phyloP scores from a whole-genome alignment of 1,284 basidiomycete genomes.

The Moesziomyces antarcticus region DNA sequence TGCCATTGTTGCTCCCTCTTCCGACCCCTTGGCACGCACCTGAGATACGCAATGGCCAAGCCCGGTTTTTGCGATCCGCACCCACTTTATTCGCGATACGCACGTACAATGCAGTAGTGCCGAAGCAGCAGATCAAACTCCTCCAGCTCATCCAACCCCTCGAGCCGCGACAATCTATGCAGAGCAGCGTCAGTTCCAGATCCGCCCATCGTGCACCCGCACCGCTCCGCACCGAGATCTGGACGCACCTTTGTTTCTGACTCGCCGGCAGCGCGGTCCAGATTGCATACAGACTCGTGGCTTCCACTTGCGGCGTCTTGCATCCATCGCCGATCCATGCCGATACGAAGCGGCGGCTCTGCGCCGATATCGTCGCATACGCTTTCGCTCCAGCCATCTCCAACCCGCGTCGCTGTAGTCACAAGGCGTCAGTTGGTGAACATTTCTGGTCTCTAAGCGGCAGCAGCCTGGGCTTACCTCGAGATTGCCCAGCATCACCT shows the following conservation, averaged over 20 bases:
- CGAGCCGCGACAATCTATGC: constrained; percentile 50
- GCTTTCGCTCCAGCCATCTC: constrained; percentile 57
- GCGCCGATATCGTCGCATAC: constrained; percentile 45
- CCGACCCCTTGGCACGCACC: no score
- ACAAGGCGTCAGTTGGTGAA: not conserved
- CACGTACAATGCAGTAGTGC: constrained; percentile 58
- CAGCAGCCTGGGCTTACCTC: constrained; percentile 24
- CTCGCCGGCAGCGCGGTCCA: constrained; percentile 37
- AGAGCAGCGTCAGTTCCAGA: no score
- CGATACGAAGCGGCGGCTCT: constrained; percentile 43
- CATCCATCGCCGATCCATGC: constrained; percentile 12
- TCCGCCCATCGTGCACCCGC: no score
- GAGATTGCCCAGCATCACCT: constrained; percentile 66
- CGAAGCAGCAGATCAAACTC: constrained; percentile 66
- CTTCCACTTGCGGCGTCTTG: constrained; percentile 3
- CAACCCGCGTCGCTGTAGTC: constrained; percentile 43
- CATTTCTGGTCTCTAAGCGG: not conserved
- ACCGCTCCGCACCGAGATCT: not conserved
- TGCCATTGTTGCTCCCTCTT: no score
- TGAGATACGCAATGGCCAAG: no score
- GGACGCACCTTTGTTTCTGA: constrained; percentile 43
- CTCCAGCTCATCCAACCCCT: constrained; percentile 66
- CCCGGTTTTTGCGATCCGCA: no score
- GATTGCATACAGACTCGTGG: constrained; percentile 35
- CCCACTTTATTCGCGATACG: not conserved